Evolutionary conservation across 768 basidiomycete species (phyloP).

Genomic region (Auriscalpium vulgare): DNA sequence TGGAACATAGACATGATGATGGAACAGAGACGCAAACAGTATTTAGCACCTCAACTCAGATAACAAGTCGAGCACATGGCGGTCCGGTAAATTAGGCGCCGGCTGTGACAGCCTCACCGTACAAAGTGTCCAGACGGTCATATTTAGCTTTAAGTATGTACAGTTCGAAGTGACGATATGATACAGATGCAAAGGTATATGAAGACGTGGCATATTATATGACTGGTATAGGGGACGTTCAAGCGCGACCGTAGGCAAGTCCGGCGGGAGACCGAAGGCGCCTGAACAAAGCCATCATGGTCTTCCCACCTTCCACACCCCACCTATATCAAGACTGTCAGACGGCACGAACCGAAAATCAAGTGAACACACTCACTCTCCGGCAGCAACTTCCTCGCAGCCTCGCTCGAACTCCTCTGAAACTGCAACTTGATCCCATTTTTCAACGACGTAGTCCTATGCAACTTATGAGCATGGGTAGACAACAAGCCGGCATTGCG

Average conservation of each 20-base stretch:
- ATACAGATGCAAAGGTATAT: too few species aligned
- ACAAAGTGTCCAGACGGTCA: too few species aligned
- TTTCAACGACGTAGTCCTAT: slow-evolving; percentile 69
- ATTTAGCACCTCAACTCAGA: too few species aligned
- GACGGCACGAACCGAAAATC: neutral
- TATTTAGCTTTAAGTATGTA: too few species aligned
- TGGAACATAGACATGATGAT: too few species aligned
- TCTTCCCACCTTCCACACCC: slow-evolving; percentile 66
- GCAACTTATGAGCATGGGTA: slow-evolving; percentile 6
- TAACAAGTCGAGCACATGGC: too few species aligned
- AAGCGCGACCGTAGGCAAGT: slow-evolving; percentile 13
- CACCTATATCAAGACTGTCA: slow-evolving; percentile 35
- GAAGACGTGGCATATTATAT: too few species aligned
- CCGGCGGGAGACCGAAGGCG: slow-evolving; percentile 52
- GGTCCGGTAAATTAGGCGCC: too few species aligned
- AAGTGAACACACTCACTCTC: slow-evolving; percentile 44
- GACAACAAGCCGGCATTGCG: neutral
- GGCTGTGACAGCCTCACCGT: too few species aligned
- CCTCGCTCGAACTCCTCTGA: slow-evolving; percentile 61
- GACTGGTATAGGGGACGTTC: too few species aligned
- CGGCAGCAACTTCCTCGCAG: slow-evolving; percentile 63
- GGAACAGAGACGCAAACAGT: too few species aligned
- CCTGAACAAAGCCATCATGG: slow-evolving; percentile 57
- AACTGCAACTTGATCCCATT: slow-evolving; percentile 62
- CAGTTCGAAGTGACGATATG: too few species aligned